Evolutionary conservation across 805 yeast species (phyloP).

Genomic region (Candida succiphila): DNA sequence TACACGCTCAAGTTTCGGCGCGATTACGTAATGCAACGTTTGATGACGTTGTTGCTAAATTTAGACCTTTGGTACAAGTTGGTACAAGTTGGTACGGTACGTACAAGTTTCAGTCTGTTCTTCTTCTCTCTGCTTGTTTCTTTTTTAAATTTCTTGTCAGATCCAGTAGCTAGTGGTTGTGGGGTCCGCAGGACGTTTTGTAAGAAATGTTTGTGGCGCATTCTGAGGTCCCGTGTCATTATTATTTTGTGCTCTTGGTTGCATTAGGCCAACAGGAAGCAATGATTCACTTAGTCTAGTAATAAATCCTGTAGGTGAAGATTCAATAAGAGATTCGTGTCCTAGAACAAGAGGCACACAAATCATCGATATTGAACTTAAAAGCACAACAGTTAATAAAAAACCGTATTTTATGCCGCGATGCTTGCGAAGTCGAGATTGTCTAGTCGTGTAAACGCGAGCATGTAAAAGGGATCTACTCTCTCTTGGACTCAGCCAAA

Average conservation of each 20-base stretch:
- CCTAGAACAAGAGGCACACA: conserved; percentile 41
- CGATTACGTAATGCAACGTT: too few relatives aligned
- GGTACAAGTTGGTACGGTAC: too few relatives aligned
- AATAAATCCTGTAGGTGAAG: too few relatives aligned
- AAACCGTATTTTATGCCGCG: conserved; percentile 35
- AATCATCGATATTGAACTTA: conserved; percentile 29
- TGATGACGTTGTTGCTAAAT: too few relatives aligned
- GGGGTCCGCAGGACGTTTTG: conserved; percentile 14
- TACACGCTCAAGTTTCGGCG: too few relatives aligned
- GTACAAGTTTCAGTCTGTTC: too few relatives aligned
- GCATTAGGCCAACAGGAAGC: conserved; percentile 36
- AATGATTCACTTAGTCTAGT: too few relatives aligned
- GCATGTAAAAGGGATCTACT: conserved; percentile 25
- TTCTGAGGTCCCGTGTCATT: conserved; percentile 57
- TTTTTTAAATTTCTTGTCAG: too few relatives aligned
- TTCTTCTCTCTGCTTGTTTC: too few relatives aligned
- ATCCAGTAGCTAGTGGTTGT: conserved; percentile 18
- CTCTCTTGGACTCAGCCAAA: conserved; percentile 36
- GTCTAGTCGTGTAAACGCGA: conserved; percentile 29
- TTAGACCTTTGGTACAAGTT: too few relatives aligned
- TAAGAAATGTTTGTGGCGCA: conserved; percentile 37
- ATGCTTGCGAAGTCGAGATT: conserved; percentile 27
- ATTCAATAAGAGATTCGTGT: too few relatives aligned
- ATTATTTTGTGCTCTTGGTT: conserved; percentile 50
- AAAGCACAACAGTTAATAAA: conserved; percentile 32